A percentile compares a stretch with the other conserved stretches of the same genome.
These are phyloP conservation scores for Setaria viridis DNA, from an alignment of 202 grass and related monocot species.

Conservation along the genomic window DNA sequence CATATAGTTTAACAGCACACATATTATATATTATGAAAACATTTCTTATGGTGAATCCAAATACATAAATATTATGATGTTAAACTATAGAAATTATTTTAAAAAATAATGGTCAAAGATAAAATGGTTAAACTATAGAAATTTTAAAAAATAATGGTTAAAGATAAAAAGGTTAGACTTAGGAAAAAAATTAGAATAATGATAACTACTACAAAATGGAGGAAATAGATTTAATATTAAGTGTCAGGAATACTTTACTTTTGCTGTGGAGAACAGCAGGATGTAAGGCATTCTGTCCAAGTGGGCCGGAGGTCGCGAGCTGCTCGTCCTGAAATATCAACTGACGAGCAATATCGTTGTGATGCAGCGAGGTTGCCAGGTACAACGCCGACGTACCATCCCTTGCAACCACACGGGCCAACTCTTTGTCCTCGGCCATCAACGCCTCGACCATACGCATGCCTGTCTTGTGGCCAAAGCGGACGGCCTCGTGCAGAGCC, in stretches of 20 bases:
- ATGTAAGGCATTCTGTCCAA: conserved; percentile 43
- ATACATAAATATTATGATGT: too few relatives aligned
- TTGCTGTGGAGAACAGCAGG: conserved; percentile 33
- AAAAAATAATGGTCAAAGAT: too few relatives aligned
- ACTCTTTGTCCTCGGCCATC: neutral
- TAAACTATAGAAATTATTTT: too few relatives aligned
- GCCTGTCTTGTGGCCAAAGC: neutral
- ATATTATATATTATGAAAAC: too few relatives aligned
- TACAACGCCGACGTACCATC: conserved; percentile 14
- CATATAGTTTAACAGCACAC: too few relatives aligned
- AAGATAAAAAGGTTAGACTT: too few relatives aligned
- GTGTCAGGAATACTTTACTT: neutral
- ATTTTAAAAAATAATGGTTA: too few relatives aligned
- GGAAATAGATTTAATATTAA: neutral
- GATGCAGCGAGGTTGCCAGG: conserved; percentile 1
- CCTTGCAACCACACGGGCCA: conserved; percentile 11
- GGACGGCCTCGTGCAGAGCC: conserved; percentile 3
- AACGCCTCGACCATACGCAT: neutral
- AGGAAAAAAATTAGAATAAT: too few relatives aligned
- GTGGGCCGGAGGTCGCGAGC: conserved; percentile 7
- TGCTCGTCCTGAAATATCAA: neutral
- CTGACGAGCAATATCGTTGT: neutral
- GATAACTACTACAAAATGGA: too few relatives aligned
- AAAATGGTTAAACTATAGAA: too few relatives aligned
- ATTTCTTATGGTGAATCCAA: too few relatives aligned